Base-by-base conservation (phyloP, 345 rosid species). In the Rhodamnia argentea region DNA sequence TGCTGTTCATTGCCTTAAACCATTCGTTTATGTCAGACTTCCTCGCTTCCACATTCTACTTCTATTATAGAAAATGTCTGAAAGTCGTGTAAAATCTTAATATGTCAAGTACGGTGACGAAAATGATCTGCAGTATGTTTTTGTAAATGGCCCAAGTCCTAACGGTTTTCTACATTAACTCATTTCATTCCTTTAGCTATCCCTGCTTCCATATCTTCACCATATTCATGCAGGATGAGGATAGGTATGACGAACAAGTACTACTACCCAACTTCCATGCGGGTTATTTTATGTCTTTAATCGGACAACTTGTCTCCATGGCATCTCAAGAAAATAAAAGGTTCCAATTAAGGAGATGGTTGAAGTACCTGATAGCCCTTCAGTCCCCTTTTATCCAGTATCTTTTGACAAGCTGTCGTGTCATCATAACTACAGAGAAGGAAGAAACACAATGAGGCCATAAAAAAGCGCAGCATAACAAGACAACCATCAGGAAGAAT, bases 321-420 rank as follows among this genome's bases (percentile, higher is more conserved):
- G 47, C 81, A 70, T 70, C 81, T 70, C 47, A 20, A 70, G 20
- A 70, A 37, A 70, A 22, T 20, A 32, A 32, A 70, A 32, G 37
- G n/a, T 53, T n/a, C 64, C 82, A 74, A 22, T 10, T 22, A 70
- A 70, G 85, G 47, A 86, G 44, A 85, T 55, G 83, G 53, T 42
- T 60, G 84, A 84, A 87, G 91, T 91, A 97, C 99, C 98, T 97
- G 99, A 92, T 96, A 97, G 90, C 99, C 99, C 89, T 92, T 90
- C 91, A 96, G 85, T 86, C 98, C 99, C 93, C 90, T 94, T 93
- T 95, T 97, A 86, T 95, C 97, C 89, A 97, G 88, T 92, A 97
- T 95, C 95, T 90, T 96, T 91, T 90, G 92, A 88, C 99, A 97
- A 62, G 98, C 99, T 88, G 94, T 94, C 91, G 91, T 94, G 89